These are phyloP conservation scores for Xylaria curta DNA, from an alignment of 495 filamentous ascomycete genomes.

Conservation along the genomic window DNA sequence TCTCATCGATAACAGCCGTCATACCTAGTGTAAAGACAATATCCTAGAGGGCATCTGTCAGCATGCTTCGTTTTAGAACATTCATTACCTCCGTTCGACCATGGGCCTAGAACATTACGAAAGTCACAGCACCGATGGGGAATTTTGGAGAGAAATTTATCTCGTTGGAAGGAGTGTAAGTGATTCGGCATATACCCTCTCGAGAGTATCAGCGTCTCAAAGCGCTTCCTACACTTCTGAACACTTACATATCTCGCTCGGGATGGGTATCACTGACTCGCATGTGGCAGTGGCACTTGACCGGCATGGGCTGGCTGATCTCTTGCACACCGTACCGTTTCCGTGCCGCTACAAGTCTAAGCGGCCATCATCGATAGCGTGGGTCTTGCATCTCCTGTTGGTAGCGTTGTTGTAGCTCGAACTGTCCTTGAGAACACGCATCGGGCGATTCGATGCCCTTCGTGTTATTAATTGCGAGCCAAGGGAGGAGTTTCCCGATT, in stretches of 20 bases:
- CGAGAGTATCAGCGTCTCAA: neutral
- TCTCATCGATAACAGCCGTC: neutral
- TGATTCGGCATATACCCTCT: neutral
- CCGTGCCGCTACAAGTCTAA: too few relatives aligned
- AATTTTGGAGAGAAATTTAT: neutral
- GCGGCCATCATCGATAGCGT: too few relatives aligned
- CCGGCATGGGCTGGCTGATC: neutral
- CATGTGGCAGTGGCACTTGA: neutral
- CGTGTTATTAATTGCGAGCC: too few relatives aligned
- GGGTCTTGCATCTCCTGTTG: too few relatives aligned
- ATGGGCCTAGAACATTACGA: neutral
- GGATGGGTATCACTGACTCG: neutral
- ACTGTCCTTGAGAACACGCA: too few relatives aligned
- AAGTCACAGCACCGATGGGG: neutral
- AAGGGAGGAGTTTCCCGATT: too few relatives aligned
- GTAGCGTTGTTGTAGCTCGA: too few relatives aligned
- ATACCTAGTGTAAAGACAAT: neutral
- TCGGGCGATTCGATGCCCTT: too few relatives aligned
- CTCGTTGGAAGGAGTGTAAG: neutral
- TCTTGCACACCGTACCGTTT: too few relatives aligned
- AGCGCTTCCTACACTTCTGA: neutral
- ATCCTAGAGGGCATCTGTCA: neutral
- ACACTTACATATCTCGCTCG: neutral
- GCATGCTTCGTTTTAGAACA: neutral
- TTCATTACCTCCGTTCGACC: neutral